A percentile compares a stretch with the other conserved stretches of the same genome.
Conservation (phyloP, 2,329 filamentous ascomycete species). For the Onygenales sp. region DNA sequence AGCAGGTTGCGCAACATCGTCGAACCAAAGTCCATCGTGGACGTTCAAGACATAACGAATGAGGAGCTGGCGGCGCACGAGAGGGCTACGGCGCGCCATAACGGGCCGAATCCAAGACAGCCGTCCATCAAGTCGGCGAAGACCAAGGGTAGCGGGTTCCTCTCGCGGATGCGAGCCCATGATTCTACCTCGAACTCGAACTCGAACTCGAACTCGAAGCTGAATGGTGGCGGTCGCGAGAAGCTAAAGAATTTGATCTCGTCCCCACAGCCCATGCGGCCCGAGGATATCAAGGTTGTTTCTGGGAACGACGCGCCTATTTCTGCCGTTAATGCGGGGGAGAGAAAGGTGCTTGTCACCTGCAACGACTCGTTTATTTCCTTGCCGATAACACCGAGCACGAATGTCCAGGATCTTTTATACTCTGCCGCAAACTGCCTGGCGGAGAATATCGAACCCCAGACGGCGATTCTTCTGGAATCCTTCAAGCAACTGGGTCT, state of each 20-base stretch:
- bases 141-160: conserved; percentile 6
- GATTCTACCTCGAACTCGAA: conserved; percentile 5
- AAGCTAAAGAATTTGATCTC: conserved; percentile 16
- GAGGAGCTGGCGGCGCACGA: conserved; percentile 10
- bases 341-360: conserved; percentile 63
- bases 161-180: conserved; percentile 7
- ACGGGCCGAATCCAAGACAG: not conserved
- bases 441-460: conserved; percentile 53
- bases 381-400: conserved; percentile 64
- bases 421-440: conserved; percentile 55
- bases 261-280: conserved; percentile 12
- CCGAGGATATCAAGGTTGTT: conserved; percentile 17
- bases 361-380: conserved; percentile 60
- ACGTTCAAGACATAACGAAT: conserved; percentile 4
- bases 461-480: conserved; percentile 65
- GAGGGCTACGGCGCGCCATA: conserved; percentile 5
- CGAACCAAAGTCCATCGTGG: not conserved
- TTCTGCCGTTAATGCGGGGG: conserved; percentile 70
- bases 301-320: conserved; percentile 64
- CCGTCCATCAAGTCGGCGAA: conserved; percentile 5
- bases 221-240: conserved; percentile 4
- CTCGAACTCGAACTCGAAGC: not conserved
- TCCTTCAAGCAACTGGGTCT: conserved; percentile 66
- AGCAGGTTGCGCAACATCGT: not conserved
- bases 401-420: conserved; percentile 65